These are phyloP conservation scores for Macrotyloma uniflorum DNA, from an alignment of 306 rosid species.

Conservation along the genomic window DNA sequence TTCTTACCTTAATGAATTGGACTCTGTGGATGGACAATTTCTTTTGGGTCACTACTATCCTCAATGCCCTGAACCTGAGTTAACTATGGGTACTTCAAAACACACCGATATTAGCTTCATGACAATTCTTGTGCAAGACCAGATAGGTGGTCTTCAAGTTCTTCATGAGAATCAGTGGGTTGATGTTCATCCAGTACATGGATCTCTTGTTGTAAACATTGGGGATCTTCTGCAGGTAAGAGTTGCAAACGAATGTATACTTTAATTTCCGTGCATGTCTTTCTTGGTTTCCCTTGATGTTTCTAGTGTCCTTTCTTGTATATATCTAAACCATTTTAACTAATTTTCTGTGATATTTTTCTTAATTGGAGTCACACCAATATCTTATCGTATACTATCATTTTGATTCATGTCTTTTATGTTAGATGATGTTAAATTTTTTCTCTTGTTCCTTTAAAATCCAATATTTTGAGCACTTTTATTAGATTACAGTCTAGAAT, in stretches of 20 bases:
- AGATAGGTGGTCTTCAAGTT: constrained; percentile 60
- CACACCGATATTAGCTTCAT: constrained; percentile 44
- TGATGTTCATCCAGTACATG: constrained; percentile 31
- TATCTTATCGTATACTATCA: not conserved
- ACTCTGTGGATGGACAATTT: not conserved
- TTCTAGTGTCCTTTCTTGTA: not conserved
- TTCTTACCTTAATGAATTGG: constrained; percentile 32
- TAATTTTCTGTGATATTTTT: not conserved
- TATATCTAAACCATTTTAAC: not conserved
- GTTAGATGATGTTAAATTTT: not conserved
- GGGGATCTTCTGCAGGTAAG: constrained; percentile 42
- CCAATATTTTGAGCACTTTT: not conserved
- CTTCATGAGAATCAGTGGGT: constrained; percentile 32
- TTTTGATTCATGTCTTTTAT: not conserved
- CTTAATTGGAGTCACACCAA: not conserved
- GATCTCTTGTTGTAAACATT: constrained; percentile 43
- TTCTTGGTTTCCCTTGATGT: not conserved
- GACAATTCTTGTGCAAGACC: constrained; percentile 56
- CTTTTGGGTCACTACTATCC: constrained; percentile 40
- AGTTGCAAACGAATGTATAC: not conserved
- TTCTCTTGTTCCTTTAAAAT: not conserved
- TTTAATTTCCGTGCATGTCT: not conserved
- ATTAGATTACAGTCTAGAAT: not conserved
- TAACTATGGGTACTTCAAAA: constrained; percentile 28
- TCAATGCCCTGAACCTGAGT: constrained; percentile 49